phyloP scores from a whole-genome alignment of 805 yeast genomes.

The Kluyveromyces nonfermentans region DNA sequence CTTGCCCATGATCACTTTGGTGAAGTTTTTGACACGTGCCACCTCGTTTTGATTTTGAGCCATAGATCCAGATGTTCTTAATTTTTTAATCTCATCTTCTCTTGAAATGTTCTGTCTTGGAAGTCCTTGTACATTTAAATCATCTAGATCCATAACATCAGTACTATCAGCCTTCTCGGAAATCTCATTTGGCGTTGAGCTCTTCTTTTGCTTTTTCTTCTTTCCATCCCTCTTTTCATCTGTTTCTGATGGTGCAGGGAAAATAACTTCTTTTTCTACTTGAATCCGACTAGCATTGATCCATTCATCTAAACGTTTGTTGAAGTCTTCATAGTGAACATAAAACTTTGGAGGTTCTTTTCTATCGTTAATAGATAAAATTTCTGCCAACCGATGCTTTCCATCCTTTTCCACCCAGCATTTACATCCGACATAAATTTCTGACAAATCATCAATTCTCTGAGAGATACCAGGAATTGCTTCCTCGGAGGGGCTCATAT shows the following conservation, averaged over 20 bases:
- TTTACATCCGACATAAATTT: slow-evolving; percentile 68
- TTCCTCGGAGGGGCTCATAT: slow-evolving; percentile 16
- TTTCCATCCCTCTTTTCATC: slow-evolving; percentile 33
- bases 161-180: slow-evolving; percentile 28
- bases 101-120: slow-evolving; percentile 62
- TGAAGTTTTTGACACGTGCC: slow-evolving; percentile 80
- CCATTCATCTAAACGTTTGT: slow-evolving; percentile 97
- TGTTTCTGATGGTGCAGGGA: slow-evolving; percentile 52
- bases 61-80: slow-evolving; percentile 96
- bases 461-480: slow-evolving; percentile 21
- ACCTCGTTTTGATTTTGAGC: slow-evolving; percentile 81
- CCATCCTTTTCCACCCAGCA: slow-evolving; percentile 76
- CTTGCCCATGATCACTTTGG: slow-evolving; percentile 73
- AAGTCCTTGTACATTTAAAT: slow-evolving; percentile 77
- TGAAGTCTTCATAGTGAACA: slow-evolving; percentile 90
- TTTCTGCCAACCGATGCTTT: slow-evolving; percentile 73
- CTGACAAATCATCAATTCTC: slow-evolving; percentile 32
- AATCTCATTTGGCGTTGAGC: slow-evolving; percentile 12
- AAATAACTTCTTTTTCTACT: slow-evolving; percentile 54
- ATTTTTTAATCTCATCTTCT: slow-evolving; percentile 86
- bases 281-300: slow-evolving; percentile 64
- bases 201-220: slow-evolving; percentile 29
- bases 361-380: slow-evolving; percentile 63
- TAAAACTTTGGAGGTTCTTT: slow-evolving; percentile 76
- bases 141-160: slow-evolving; percentile 78